Percentiles rank a stretch among this genome's conserved stretches.
Conservation (phyloP, 345 rosid genomes). For the Salix arbutifolia region DNA sequence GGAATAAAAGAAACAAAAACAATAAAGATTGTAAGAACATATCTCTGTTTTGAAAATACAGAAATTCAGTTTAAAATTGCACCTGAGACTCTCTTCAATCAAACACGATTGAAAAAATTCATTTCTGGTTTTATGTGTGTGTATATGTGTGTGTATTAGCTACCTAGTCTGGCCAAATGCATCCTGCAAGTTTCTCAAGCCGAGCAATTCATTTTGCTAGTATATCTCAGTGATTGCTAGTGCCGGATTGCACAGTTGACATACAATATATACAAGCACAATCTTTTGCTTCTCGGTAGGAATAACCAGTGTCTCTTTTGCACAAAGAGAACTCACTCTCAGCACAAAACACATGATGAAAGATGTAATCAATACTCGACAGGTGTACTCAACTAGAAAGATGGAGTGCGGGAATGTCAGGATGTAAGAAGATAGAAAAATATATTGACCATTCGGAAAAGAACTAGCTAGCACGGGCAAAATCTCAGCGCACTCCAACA, state of each 20-base stretch:
- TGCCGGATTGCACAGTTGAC: neutral
- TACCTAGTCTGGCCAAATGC: no score
- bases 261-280: neutral
- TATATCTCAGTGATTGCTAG: neutral
- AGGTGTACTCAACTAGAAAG: neutral
- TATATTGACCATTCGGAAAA: neutral
- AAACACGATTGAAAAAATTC: no score
- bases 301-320: neutral
- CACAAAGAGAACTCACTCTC: neutral
- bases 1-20: no score
- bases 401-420: neutral
- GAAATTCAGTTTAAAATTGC: no score
- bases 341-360: neutral
- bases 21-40: no score
- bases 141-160: no score
- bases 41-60: no score
- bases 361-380: neutral
- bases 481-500: neutral
- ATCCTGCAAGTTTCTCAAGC: no score
- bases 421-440: neutral
- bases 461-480: neutral
- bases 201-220: neutral
- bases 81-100: no score
- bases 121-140: no score
- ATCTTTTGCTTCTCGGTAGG: neutral